Conservation (phyloP, 2,329 filamentous ascomycete species). For the Reticulascus tulasneorum region DNA sequence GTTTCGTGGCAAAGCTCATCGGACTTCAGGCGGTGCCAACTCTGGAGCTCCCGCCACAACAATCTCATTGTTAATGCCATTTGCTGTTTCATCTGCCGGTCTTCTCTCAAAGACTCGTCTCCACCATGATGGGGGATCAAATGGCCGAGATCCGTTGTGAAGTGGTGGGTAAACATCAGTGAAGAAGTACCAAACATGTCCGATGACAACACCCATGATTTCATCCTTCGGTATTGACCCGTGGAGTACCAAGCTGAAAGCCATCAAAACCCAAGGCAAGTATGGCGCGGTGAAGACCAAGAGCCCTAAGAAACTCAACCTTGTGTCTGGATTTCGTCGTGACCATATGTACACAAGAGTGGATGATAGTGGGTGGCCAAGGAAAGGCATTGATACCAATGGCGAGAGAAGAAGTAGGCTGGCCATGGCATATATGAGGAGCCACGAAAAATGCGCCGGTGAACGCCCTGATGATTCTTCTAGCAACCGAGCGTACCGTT, state of each 20-base stretch:
- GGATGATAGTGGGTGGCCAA: constrained; percentile 89
- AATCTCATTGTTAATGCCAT: constrained; percentile 59
- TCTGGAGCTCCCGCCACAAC: constrained; percentile 47
- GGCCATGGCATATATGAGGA: constrained; percentile 79
- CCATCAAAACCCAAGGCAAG: constrained; percentile 92
- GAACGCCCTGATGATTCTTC: constrained; percentile 92
- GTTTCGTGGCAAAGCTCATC: not conserved
- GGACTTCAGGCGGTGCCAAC: constrained; percentile 11
- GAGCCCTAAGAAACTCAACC: constrained; percentile 83
- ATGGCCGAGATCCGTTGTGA: constrained; percentile 75
- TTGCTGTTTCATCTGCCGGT: constrained; percentile 41
- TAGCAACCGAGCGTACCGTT: constrained; percentile 89
- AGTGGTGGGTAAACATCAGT: constrained; percentile 92
- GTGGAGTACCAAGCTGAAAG: constrained; percentile 87
- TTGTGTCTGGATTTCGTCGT: constrained; percentile 85
- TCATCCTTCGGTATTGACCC: constrained; percentile 90
- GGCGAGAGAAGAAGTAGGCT: constrained; percentile 80
- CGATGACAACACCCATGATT: constrained; percentile 89
- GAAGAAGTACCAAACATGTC: constrained; percentile 98
- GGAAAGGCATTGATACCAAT: constrained; percentile 84
- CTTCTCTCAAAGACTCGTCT: constrained; percentile 72
- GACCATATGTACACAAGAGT: constrained; percentile 98
- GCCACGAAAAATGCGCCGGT: constrained; percentile 91
- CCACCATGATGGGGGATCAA: constrained; percentile 92
- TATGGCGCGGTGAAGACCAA: constrained; percentile 92